These are phyloP conservation scores for Talaromyces amestolkiae DNA, from an alignment of 2,329 filamentous ascomycete species.

Conservation along the genomic window DNA sequence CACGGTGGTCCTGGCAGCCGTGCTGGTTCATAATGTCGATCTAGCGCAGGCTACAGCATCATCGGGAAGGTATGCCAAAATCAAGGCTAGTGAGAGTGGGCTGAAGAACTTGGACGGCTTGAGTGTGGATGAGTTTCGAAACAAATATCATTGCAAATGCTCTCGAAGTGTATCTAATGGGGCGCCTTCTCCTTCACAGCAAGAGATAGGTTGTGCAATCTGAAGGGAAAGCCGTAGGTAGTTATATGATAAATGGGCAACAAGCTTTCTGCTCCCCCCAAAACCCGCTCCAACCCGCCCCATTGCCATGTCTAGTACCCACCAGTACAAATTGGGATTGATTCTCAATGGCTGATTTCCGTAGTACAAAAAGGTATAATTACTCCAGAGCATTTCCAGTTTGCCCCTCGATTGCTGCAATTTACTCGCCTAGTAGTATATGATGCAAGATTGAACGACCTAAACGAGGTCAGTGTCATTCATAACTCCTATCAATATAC, in stretches of 20 bases:
- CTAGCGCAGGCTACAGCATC: conserved; percentile 61
- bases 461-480: too few relatives aligned
- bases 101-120: conserved; percentile 49
- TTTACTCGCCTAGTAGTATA: too few relatives aligned
- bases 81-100: conserved; percentile 48
- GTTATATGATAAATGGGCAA: neutral
- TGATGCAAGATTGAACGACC: too few relatives aligned
- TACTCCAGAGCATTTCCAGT: too few relatives aligned
- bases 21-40: conserved; percentile 72
- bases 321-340: too few relatives aligned
- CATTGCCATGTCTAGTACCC: too few relatives aligned
- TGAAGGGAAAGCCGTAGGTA: conserved; percentile 20
- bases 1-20: conserved; percentile 61
- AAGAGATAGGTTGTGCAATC: conserved; percentile 29
- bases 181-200: neutral
- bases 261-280: too few relatives aligned
- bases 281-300: too few relatives aligned
- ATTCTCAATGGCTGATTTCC: too few relatives aligned
- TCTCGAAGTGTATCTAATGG: conserved; percentile 21
- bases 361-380: too few relatives aligned
- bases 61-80: conserved; percentile 71
- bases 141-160: conserved; percentile 65
- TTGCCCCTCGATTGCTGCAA: too few relatives aligned
- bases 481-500: too few relatives aligned
- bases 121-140: conserved; percentile 58